Evolutionary conservation across 2,329 filamentous ascomycete genomes (phyloP).

Genomic region (Colletotrichum navitas): DNA sequence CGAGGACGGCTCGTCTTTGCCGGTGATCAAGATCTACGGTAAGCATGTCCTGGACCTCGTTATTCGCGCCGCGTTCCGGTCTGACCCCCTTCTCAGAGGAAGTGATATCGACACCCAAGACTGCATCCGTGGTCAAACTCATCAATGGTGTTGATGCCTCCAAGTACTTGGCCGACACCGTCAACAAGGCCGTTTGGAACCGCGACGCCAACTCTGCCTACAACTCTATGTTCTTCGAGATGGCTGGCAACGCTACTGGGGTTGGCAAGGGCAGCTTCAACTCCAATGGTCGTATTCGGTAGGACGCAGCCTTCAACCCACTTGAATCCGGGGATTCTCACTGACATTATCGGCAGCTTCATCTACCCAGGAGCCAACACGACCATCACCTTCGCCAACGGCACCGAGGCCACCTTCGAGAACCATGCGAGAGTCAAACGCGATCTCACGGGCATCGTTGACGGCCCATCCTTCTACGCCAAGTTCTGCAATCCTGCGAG

Average conservation of each 20-base stretch:
- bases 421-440: constrained; percentile 50
- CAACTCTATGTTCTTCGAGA: constrained; percentile 54
- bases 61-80: not conserved
- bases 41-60: not conserved
- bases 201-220: constrained; percentile 51
- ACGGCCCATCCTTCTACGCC: constrained; percentile 51
- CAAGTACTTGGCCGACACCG: constrained; percentile 44
- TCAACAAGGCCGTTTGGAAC: constrained; percentile 42
- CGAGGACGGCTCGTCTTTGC: constrained; percentile 51
- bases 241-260: constrained; percentile 42
- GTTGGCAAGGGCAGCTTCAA: constrained; percentile 48
- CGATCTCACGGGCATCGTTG: constrained; percentile 48
- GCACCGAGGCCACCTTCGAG: constrained; percentile 48
- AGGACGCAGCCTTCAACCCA: not conserved
- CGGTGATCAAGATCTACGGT: constrained; percentile 62
- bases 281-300: constrained; percentile 47
- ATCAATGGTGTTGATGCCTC: constrained; percentile 48
- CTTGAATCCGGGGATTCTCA: not conserved
- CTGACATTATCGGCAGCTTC: not conserved
- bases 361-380: constrained; percentile 51
- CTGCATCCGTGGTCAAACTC: constrained; percentile 44
- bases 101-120: constrained; percentile 48
- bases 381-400: constrained; percentile 54
- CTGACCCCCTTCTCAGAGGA: constrained; percentile 43
- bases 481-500: constrained; percentile 49